These are phyloP conservation scores for Rhizoclosmatium sp. DNA, from an alignment of 192 early-diverging fungal genomes.

Conservation along the genomic window DNA sequence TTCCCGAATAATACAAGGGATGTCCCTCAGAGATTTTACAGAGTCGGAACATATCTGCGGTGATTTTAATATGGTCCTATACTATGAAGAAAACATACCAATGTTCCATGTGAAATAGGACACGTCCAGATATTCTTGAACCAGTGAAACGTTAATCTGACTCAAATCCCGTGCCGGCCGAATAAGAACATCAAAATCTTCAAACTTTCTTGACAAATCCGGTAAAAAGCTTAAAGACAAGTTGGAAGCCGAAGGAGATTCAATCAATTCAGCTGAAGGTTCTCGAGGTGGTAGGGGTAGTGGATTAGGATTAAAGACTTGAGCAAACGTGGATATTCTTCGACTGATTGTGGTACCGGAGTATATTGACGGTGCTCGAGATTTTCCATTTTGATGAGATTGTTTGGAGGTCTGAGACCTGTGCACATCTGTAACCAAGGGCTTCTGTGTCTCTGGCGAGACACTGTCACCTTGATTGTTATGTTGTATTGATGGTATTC, in stretches of 20 bases:
- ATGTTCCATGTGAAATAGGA: conserved; percentile 32
- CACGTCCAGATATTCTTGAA: conserved; percentile 20
- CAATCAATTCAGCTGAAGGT: background rate
- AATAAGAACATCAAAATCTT: conserved; percentile 6
- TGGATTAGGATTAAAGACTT: background rate
- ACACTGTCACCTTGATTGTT: no score
- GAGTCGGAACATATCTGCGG: conserved; percentile 47
- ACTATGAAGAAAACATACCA: background rate
- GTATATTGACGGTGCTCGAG: background rate
- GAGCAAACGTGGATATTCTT: conserved; percentile 8
- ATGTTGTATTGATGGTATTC: no score
- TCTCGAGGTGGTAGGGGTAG: background rate
- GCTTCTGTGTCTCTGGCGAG: no score
- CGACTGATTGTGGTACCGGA: background rate
- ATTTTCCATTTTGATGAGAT: background rate
- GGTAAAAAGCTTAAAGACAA: background rate
- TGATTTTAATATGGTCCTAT: background rate
- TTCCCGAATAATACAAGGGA: conserved; percentile 51
- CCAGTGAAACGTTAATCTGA: background rate
- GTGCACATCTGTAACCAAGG: no score
- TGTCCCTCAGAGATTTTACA: conserved; percentile 53
- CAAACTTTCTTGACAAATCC: conserved; percentile 15
- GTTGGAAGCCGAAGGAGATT: background rate
- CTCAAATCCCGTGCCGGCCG: conserved; percentile 13
- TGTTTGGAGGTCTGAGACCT: background rate